Percentiles rank a stretch among this genome's conserved stretches.
These are phyloP conservation scores for Oryza glaberrima DNA, from an alignment of 176 grass and related monocot genomes.

Conservation along the genomic window DNA sequence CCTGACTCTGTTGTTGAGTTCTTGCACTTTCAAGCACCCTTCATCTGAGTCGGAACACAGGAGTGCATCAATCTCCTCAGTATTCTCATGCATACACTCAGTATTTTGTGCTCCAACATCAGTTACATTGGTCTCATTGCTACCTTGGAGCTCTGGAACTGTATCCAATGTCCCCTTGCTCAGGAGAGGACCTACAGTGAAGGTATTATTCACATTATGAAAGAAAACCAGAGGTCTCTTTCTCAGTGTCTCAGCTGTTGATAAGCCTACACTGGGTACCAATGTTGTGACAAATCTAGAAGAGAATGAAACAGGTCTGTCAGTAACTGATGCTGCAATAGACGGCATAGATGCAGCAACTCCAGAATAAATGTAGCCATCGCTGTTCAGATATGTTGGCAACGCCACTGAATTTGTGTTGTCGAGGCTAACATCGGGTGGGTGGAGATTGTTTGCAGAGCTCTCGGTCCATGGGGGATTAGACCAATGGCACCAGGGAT, in stretches of 20 bases:
- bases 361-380: slow-evolving; percentile 36
- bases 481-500: slow-evolving; percentile 53
- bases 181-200: slow-evolving; percentile 22
- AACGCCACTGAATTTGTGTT: slow-evolving; percentile 48
- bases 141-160: slow-evolving; percentile 64
- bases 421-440: slow-evolving; percentile 38
- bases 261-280: slow-evolving; percentile 21
- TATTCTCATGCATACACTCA: slow-evolving; percentile 82
- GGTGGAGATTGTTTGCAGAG: slow-evolving; percentile 42
- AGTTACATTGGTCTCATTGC: slow-evolving; percentile 69
- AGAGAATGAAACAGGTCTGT: slow-evolving; percentile 15
- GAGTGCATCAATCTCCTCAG: slow-evolving; percentile 82
- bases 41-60: slow-evolving; percentile 85
- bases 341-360: slow-evolving; percentile 40
- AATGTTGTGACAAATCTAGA: slow-evolving; percentile 35
- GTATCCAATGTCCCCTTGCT: slow-evolving; percentile 38
- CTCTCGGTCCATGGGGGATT: slow-evolving; percentile 52
- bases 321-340: slow-evolving; percentile 29
- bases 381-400: slow-evolving; percentile 44
- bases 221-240: slow-evolving; percentile 53
- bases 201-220: slow-evolving; percentile 39
- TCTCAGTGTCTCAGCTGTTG: slow-evolving; percentile 2
- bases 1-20: slow-evolving; percentile 34
- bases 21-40: slow-evolving; percentile 44
- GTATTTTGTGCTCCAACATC: slow-evolving; percentile 50